phyloP scores from a whole-genome alignment of 2,329 filamentous ascomycete species.

The Emmonsiellopsis sp. region DNA sequence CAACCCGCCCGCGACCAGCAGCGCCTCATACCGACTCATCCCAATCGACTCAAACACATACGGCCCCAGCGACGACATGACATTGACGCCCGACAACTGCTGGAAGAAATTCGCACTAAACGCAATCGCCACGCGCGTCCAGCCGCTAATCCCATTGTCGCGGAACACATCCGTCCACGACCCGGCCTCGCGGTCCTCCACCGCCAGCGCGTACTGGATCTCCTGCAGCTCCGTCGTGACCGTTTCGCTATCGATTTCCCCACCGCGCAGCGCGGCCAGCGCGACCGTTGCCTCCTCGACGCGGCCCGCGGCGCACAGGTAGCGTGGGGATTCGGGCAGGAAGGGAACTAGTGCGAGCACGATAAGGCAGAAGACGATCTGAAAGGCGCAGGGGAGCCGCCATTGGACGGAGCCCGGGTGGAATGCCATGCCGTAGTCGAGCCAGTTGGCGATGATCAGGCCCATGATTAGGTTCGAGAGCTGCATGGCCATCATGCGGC shows the following conservation, averaged over 20 bases:
- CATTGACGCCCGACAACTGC: slow-evolving; percentile 14
- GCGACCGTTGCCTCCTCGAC: slow-evolving; percentile 11
- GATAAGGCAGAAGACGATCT: slow-evolving; percentile 15
- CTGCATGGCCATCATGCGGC: slow-evolving; percentile 35
- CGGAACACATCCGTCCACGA: slow-evolving; percentile 15
- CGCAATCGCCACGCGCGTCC: slow-evolving; percentile 10
- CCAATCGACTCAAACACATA: slow-evolving; percentile 37
- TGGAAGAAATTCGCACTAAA: slow-evolving; percentile 14
- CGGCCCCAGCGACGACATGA: slow-evolving; percentile 16
- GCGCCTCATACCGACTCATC: slow-evolving; percentile 23
- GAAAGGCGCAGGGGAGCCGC: slow-evolving; percentile 17
- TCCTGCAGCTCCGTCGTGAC: slow-evolving; percentile 10
- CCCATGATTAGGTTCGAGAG: slow-evolving; percentile 16
- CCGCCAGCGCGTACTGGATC: slow-evolving; percentile 11
- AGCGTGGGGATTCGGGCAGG: slow-evolving; percentile 18
- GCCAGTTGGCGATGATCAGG: slow-evolving; percentile 20
- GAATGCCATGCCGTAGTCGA: slow-evolving; percentile 19
- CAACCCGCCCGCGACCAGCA: slow-evolving; percentile 24
- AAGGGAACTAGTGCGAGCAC: slow-evolving; percentile 13
- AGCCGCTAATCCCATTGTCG: slow-evolving; percentile 13
- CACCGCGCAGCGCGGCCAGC: slow-evolving; percentile 10
- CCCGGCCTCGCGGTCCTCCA: slow-evolving; percentile 11
- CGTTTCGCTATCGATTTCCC: slow-evolving; percentile 14
- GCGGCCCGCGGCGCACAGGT: slow-evolving; percentile 14
- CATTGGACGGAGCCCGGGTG: slow-evolving; percentile 15